A percentile compares a stretch with the other conserved stretches of the same genome.
phyloP scores from a whole-genome alignment of 208 protist species.

The Leishmania major region DNA sequence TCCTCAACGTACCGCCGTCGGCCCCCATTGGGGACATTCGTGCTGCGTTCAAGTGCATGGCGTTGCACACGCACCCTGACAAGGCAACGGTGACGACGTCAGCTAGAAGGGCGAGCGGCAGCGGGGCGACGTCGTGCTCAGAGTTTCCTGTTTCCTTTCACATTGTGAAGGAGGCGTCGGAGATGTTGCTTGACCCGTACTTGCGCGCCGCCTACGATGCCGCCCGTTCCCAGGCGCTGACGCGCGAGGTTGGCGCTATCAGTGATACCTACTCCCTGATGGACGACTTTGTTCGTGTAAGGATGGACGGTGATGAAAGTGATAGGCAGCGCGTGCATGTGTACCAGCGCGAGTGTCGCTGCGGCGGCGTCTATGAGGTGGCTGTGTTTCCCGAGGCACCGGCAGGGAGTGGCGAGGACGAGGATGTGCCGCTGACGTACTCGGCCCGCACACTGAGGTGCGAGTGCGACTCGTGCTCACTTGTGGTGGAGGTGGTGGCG shows the following conservation, averaged over 20 bases:
- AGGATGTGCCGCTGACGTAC: background rate
- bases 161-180: constrained; percentile 67
- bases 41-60: constrained; percentile 62
- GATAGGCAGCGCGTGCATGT: constrained; percentile 37
- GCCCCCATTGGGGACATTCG: constrained; percentile 63
- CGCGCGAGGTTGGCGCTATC: constrained; percentile 49
- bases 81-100: constrained; percentile 25
- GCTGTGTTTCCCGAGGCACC: constrained; percentile 28
- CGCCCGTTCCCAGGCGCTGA: constrained; percentile 31
- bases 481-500: constrained; percentile 64
- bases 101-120: too few species aligned
- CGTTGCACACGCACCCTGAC: constrained; percentile 75
- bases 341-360: constrained; percentile 75
- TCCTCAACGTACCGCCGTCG: constrained; percentile 44
- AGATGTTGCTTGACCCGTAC: constrained; percentile 67
- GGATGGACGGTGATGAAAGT: background rate
- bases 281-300: constrained; percentile 57
- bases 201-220: constrained; percentile 58
- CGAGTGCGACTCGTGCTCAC: constrained; percentile 85
- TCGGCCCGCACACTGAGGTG: constrained; percentile 17
- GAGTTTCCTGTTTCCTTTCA: constrained; percentile 39
- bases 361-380: constrained; percentile 76
- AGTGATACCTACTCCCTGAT: constrained; percentile 63
- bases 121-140: background rate
- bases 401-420: background rate